Evolutionary conservation across 257 asterid genomes (phyloP).

Genomic region (Solanum rostratum): DNA sequence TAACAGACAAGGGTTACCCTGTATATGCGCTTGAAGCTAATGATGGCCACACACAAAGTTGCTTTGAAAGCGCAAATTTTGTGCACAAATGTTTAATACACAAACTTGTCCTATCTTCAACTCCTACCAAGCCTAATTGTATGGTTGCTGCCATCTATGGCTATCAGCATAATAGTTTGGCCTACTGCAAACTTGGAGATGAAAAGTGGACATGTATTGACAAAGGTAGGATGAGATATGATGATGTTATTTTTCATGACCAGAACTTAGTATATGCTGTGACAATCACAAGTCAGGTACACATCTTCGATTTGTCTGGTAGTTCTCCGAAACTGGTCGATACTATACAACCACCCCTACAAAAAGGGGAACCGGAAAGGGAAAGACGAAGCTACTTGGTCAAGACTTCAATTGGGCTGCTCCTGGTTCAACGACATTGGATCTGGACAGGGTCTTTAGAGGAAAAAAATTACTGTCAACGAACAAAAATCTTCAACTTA

Average conservation of each 20-base stretch:
- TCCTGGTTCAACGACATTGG: neutral
- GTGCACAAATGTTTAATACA: neutral
- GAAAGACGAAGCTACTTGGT: neutral
- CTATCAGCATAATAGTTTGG: neutral
- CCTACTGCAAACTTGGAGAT: neutral
- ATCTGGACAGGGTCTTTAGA: neutral
- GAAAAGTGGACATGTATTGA: neutral
- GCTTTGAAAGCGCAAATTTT: neutral
- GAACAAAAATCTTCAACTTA: neutral
- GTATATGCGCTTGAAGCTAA: neutral
- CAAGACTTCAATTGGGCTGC: neutral
- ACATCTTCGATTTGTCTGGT: neutral
- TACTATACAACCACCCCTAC: neutral
- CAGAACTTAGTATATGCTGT: neutral
- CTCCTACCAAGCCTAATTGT: neutral
- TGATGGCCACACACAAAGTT: neutral
- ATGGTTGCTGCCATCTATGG: neutral
- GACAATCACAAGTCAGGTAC: neutral
- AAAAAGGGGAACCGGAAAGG: neutral
- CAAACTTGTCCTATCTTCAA: neutral
- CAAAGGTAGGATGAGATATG: neutral
- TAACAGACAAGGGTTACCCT: neutral
- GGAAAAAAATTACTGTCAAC: neutral
- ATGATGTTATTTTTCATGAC: neutral
- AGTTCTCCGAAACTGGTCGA: neutral